These are phyloP conservation scores for Dionaea muscipula DNA, from an alignment of 179 eudicot species.

Conservation along the genomic window DNA sequence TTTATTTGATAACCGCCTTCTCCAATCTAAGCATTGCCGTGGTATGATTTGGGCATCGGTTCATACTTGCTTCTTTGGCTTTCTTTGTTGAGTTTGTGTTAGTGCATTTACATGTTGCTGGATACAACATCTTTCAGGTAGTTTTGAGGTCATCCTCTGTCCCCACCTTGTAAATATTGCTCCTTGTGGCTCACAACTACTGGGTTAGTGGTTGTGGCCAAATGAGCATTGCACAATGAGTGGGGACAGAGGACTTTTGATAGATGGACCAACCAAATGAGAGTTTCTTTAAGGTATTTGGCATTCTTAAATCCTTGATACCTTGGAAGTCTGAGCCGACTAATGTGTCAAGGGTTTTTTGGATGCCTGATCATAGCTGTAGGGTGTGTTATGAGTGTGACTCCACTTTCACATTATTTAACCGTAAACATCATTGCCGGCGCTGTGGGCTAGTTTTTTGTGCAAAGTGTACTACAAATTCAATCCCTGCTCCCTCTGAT, in stretches of 20 bases:
- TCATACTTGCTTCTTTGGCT: neutral
- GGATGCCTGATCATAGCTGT: slow-evolving; percentile 98
- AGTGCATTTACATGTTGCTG: neutral
- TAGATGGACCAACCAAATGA: slow-evolving; percentile 59
- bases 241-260: slow-evolving; percentile 36
- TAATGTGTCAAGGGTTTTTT: slow-evolving; percentile 78
- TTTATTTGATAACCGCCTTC: neutral
- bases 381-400: slow-evolving; percentile 97
- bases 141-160: slow-evolving; percentile 18
- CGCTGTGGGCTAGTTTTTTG: slow-evolving; percentile 88
- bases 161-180: slow-evolving; percentile 18
- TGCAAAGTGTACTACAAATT: slow-evolving; percentile 71
- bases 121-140: neutral
- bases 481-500: slow-evolving; percentile 43
- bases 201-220: slow-evolving; percentile 27
- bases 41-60: neutral
- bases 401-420: slow-evolving; percentile 60
- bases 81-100: neutral
- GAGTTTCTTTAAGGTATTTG: slow-evolving; percentile 35
- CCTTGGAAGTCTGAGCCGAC: slow-evolving; percentile 58
- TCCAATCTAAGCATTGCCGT: neutral
- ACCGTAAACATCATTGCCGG: slow-evolving; percentile 93
- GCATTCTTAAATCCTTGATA: slow-evolving; percentile 57
- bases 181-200: slow-evolving; percentile 16
- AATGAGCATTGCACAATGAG: slow-evolving; percentile 69